Evolutionary conservation across 306 rosid genomes (phyloP), one percentile per base, ranked within the genome.

Genomic region (Prunus armeniaca): DNA sequence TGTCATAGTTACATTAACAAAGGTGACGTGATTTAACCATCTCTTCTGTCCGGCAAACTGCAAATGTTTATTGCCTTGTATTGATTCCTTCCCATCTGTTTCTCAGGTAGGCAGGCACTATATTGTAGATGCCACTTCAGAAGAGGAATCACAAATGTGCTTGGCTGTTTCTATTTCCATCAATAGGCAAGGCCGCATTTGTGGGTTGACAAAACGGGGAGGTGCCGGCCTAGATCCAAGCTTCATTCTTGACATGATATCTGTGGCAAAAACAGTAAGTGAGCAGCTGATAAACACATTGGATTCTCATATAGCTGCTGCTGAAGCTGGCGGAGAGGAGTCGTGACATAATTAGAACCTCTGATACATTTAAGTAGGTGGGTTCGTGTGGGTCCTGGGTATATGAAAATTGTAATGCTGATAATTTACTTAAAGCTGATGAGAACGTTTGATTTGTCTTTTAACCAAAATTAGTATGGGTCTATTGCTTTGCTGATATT

Each of bases 91-190:
- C 81, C 67, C 20, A 71, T 79, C 24, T 75, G 20, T 69, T 77
- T 80, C 52, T 0, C 74, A 93, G 96, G 77, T 91, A 34, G 96
- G 97, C n/a, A 88, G 75, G 78, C 94, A 94, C 85, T 94, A 91
- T 75, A 86, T 94, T 54, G 96, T 89, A 54, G 97, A 91, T 76
- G 93, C 97, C 52, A 90, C 97, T 10, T 71, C 85, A 54, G 97
- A 91, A 85, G 98, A 94, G 84, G 98, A 94, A 69, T 88, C 95
- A 54, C 95, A 94, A 74, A 91, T 91, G 97, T 90, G 77, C 91
- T 90, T 91, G 1, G 96, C 96, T 15, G 82, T 94, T 52, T 94
- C 98, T 6, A 81, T 91, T 57, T 90, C 97, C n/a, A 74, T 91
- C 32, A 89, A 90, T 12, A 85, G 88, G 81, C 78, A 85, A 57